Evolutionary conservation across 176 grass and related monocot species (phyloP), one percentile per base, ranked within the genome.

Genomic region (Typha latifolia): DNA sequence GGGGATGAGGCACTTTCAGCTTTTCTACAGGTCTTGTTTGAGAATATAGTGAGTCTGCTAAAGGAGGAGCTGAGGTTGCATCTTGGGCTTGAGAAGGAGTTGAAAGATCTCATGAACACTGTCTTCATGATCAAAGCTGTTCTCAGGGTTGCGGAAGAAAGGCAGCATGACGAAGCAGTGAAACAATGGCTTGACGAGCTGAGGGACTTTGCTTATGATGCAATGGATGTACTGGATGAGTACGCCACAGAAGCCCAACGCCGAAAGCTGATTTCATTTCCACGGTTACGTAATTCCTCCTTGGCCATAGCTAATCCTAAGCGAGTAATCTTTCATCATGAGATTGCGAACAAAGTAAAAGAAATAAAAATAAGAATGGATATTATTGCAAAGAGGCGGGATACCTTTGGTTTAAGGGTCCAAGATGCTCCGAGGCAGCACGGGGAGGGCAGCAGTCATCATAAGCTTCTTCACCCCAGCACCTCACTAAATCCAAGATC

Each of bases 141-240:
- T 32, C 70, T 86, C 24, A 16, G 1, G 8, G 51, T 6, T 0
- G 75, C 75, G 10, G 78, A 74, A n/a, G 64, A 71, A 49, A 56
- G 0, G 1, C 14, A 55, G 18, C 62, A 66, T 12, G 64, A 32
- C 12, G 12, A 8, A 5, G 0, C 0, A 53, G 43, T 71, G 10
- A 16, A 67, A 62, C 4, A 9, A 2, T 56, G 26, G 69, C 68
- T 86, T 4, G 13, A 5, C 4, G 12, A 32, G 0, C 68, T 87
- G 51, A 71, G 69, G 62, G 68, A 79, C 56, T 47, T 49, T 3
- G 72, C 65, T 2, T 83, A 83, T 15, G 12, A 79, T 1, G 76
- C 56, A 9, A 16, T 65, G 2, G 85, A 87, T 18, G 14, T 80
- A 1, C 13, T 87, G 49, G 84, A 87, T 51, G 68, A 83, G 0